Base-by-base conservation (phyloP, 768 basidiomycete genomes). In the Phylloporus sp. region DNA sequence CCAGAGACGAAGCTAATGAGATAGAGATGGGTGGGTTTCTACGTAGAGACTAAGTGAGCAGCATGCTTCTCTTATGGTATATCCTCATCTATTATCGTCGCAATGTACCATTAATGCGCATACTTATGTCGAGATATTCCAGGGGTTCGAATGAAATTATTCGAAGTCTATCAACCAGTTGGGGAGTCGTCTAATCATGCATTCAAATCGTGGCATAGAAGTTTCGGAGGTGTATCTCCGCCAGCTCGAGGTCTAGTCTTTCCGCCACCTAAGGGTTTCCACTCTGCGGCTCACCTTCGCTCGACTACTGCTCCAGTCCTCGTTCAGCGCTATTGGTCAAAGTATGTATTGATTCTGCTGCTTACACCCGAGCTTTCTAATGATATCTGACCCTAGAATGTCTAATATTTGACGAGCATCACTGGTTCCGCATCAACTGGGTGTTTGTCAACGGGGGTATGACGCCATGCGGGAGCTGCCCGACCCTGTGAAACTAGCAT, bases 31-130 rank as follows among this genome's bases (percentile, higher is more conserved):
- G 73, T 29, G 74, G 60, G 45, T 59, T 73, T 64, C 53, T 84
- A 73, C 66, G 77, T 61, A 64, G 85, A 79, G 68, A 80, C 79
- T 80, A 80, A 81, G 68, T 73, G 80, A 72, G 81, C 74, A 13
- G 60, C 68, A 22, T 60, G 34, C 31, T 53, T 57, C 47, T 53
- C 26, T 46, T 57, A 50, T 27, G 42, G 42, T 50, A 41, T 48
- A 26, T 47, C 32, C 28, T 16, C 22, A 28, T 7, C 39, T 64
- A 45, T 44, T 32, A 46, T 47, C 28, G 42, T 48, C 32, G 55
- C 57, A 60, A 53, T 67, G 64, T 65, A 65, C 52, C 35, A 53
- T 41, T 52, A 47, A 54, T 50, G 50, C 43, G 5, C 48, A 51
- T 35, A 35, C 43, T 49, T 45, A 59, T 64, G 53, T 50, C 49